Percentiles rank a stretch among this genome's conserved stretches.
Evolutionary conservation across 495 filamentous ascomycete species (phyloP).

Genomic region (Amorphotheca resinae): DNA sequence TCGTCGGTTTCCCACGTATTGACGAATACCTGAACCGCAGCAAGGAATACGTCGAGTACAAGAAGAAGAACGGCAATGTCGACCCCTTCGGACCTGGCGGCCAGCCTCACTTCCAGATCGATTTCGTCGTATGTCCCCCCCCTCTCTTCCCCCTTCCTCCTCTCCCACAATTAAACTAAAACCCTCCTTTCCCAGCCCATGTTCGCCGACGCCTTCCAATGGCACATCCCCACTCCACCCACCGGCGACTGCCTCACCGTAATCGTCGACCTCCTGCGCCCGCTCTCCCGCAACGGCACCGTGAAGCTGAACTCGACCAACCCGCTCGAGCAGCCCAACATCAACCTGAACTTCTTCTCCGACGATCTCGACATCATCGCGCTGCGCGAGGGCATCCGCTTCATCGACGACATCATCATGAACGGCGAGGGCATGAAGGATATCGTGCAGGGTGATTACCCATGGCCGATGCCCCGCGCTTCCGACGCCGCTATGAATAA

Average conservation of each 20-base stretch:
- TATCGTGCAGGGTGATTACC: slow-evolving; percentile 39
- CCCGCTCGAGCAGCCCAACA: slow-evolving; percentile 38
- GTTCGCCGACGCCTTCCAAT: slow-evolving; percentile 51
- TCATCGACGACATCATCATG: slow-evolving; percentile 40
- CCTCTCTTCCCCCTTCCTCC: not conserved
- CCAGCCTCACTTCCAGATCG: slow-evolving; percentile 54
- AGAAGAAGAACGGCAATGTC: slow-evolving; percentile 35
- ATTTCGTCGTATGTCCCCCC: slow-evolving; percentile 45
- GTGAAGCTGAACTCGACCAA: slow-evolving; percentile 41
- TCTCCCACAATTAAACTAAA: not conserved
- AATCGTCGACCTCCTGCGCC: slow-evolving; percentile 47
- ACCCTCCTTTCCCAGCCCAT: slow-evolving; percentile 27
- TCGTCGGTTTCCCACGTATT: slow-evolving; percentile 39
- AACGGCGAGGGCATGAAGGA: slow-evolving; percentile 47
- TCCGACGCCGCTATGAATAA: slow-evolving; percentile 46
- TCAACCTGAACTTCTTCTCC: slow-evolving; percentile 49
- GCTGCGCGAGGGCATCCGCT: slow-evolving; percentile 44
- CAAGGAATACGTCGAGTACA: slow-evolving; percentile 35
- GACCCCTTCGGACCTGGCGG: slow-evolving; percentile 48
- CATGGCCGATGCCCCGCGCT: slow-evolving; percentile 45
- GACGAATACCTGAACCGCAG: slow-evolving; percentile 35
- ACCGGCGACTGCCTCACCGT: slow-evolving; percentile 40
- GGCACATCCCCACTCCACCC: slow-evolving; percentile 43
- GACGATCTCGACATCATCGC: slow-evolving; percentile 44
- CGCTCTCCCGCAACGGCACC: slow-evolving; percentile 35